Evolutionary conservation across 2,329 filamentous ascomycete genomes (phyloP), one percentile per base, ranked within the genome.

Genomic region (Sordariomycetes sp.): DNA sequence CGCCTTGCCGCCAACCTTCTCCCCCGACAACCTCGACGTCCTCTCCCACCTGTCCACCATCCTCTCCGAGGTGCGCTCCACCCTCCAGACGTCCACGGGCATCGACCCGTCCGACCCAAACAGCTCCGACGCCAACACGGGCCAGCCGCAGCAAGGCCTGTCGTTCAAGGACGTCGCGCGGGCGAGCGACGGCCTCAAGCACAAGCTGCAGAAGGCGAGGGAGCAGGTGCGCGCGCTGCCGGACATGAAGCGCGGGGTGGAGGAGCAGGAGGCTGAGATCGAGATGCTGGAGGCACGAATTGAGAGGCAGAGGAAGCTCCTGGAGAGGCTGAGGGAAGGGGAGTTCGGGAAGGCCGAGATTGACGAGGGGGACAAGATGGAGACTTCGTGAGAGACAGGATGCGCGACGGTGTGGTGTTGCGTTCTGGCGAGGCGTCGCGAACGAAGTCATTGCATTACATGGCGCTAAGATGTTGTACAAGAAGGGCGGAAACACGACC

Each of bases 11-110:
- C 61, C 72, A 3, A 76, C 81, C 36, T 82, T 92, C 41, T 74
- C 84, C 32, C 83, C 88, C 19, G 81, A 88, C 57, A 77, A 78
- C 32, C 86, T 95, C 62, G 88, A 94, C 64, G 76, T 86, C 46
- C 73, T 94, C 35, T 86, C 87, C 18, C 78, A 87, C 49, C 75
- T 95, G 35, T 80, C 86, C 49, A 70, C 78, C 39, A 75, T 94
- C 45, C 76, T 95, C 40, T 68, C 77, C 44, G 83, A 84, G 33
- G 72, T 95, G 14, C 75, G 83, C 45, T 51, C 57, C 24, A 66
- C 63, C 12, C 58, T 64, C 46, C 46, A 63, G 49, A 53, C 60
- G 30, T 56, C 57, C 9, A 47, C 60, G 25, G 54, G 62, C 34
- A 50, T 62, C 32, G 56, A 58, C 29, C 53, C 55, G 6, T 60